A percentile compares a stretch with the other conserved stretches of the same genome.
Conservation (phyloP, 179 eudicot species). For the Amaranthus tricolor region DNA sequence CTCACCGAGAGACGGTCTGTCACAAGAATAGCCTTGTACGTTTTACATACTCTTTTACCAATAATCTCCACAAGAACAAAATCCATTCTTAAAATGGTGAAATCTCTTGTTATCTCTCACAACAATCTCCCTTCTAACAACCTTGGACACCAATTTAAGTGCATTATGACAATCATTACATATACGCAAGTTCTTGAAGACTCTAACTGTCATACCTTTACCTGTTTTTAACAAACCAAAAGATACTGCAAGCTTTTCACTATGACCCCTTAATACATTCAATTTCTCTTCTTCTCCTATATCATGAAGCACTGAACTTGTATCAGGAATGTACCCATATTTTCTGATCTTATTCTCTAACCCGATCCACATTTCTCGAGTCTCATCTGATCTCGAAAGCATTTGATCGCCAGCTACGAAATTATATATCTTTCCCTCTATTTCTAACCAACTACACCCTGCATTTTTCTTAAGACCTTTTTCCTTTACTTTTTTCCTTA, state of each 20-base stretch:
- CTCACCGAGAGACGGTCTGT: no score
- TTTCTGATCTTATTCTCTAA: slow-evolving; percentile 39
- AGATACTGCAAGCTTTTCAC: slow-evolving; percentile 33
- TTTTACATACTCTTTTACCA: slow-evolving; percentile 27
- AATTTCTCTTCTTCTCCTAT: slow-evolving; percentile 29
- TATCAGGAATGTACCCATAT: slow-evolving; percentile 29
- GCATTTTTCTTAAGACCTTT: slow-evolving; percentile 48
- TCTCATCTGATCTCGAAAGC: slow-evolving; percentile 30
- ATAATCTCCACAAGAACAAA: slow-evolving; percentile 55
- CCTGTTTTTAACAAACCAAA: slow-evolving; percentile 26
- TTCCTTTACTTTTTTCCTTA: slow-evolving; percentile 47
- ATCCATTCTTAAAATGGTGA: slow-evolving; percentile 51
- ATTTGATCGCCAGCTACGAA: slow-evolving; percentile 46
- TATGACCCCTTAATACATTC: slow-evolving; percentile 23
- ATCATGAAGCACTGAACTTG: slow-evolving; percentile 34
- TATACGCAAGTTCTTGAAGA: slow-evolving; percentile 49
- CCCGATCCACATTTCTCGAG: slow-evolving; percentile 34
- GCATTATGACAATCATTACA: slow-evolving; percentile 55
- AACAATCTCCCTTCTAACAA: slow-evolving; percentile 41
- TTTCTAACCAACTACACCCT: slow-evolving; percentile 64
- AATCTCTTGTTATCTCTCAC: slow-evolving; percentile 60
- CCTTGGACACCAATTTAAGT: slow-evolving; percentile 42
- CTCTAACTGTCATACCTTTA: slow-evolving; percentile 31
- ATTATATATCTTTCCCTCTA: slow-evolving; percentile 39
- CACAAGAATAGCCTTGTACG: background rate